Percentiles rank a stretch among this genome's conserved stretches.
Conservation (phyloP, 176 grass and related monocot genomes). For the Cymbopogon citratus region DNA sequence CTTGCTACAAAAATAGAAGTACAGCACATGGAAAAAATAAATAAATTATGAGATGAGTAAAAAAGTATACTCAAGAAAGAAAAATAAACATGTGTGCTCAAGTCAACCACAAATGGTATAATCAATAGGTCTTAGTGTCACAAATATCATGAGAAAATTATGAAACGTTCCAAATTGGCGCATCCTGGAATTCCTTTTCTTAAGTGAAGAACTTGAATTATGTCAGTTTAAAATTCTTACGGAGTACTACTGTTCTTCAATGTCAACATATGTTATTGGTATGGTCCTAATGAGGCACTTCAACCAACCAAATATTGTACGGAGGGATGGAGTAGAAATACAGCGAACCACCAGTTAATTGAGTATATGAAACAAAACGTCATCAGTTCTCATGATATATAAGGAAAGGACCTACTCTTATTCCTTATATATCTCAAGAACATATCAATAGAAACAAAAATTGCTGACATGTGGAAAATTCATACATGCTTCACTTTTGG, state of each 20-base stretch:
- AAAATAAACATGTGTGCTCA: background rate
- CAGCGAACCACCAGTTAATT: background rate
- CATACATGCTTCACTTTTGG: background rate
- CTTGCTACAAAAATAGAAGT: slow-evolving; percentile 1
- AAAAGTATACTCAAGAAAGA: background rate
- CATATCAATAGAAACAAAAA: slow-evolving; percentile 1
- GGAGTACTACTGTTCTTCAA: slow-evolving; percentile 19
- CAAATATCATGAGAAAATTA: slow-evolving; percentile 15
- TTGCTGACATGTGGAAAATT: background rate
- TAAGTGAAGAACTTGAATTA: slow-evolving; percentile 34
- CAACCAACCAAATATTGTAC: background rate
- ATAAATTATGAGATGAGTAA: background rate
- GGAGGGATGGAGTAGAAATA: background rate
- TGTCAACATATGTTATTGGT: slow-evolving; percentile 48
- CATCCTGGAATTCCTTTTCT: slow-evolving; percentile 43
- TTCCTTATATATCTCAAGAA: background rate
- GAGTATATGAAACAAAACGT: background rate
- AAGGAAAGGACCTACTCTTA: background rate
- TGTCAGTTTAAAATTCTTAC: slow-evolving; percentile 31
- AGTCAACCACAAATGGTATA: background rate
- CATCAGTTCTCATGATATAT: background rate
- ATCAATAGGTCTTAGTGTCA: background rate
- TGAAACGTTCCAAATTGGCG: slow-evolving; percentile 7
- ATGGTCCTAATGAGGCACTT: slow-evolving; percentile 4
- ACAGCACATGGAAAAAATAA: background rate